Conservation (phyloP, 805 yeast species). For the Lipomyces sp. region DNA sequence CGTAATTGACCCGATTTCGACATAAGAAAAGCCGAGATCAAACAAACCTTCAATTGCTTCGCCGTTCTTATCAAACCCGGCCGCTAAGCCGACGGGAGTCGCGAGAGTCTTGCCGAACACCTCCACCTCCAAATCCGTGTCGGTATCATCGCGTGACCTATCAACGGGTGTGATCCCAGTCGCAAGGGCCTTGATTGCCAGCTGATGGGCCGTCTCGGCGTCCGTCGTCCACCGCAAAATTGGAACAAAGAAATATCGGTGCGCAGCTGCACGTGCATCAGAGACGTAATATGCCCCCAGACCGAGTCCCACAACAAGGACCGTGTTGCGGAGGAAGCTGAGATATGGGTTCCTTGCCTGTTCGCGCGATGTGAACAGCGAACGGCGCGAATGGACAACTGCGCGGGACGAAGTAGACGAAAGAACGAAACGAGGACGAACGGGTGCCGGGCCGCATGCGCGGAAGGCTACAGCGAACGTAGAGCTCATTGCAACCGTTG, state of each 20-base stretch:
- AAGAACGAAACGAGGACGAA: too few species aligned
- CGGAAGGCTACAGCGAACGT: too few species aligned
- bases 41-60: constrained; percentile 82
- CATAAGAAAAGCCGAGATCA: constrained; percentile 78
- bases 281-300: constrained; percentile 52
- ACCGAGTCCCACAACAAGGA: constrained; percentile 21
- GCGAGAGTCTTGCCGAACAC: constrained; percentile 58
- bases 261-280: constrained; percentile 79
- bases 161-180: constrained; percentile 62
- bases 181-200: constrained; percentile 69
- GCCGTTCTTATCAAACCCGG: constrained; percentile 92
- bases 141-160: constrained; percentile 45
- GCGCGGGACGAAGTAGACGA: too few species aligned
- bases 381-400: too few species aligned
- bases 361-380: too few species aligned
- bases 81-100: constrained; percentile 89
- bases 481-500: too few species aligned
- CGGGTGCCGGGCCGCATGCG: too few species aligned
- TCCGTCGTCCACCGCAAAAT: constrained; percentile 62
- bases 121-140: constrained; percentile 51
- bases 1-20: constrained; percentile 90
- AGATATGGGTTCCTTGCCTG: too few species aligned
- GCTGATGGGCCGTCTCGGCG: constrained; percentile 81
- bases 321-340: constrained; percentile 10
- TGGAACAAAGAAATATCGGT: constrained; percentile 81